Base-by-base conservation (phyloP, 805 yeast species). In the Saccharomyces kudriavzevii region DNA sequence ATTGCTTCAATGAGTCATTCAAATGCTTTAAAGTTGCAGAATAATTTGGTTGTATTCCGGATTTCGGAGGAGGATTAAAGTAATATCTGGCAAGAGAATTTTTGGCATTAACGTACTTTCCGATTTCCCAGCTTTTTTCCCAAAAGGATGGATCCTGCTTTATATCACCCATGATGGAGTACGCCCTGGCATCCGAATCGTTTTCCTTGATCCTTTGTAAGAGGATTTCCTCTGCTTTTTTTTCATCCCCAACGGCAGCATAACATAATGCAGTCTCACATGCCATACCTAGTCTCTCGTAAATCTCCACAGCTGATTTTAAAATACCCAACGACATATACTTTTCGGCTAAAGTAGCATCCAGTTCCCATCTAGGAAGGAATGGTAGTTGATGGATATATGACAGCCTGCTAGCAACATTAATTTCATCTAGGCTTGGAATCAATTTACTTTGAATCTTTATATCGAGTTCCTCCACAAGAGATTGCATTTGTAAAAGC, bases 251-350 rank as follows among this genome's bases (percentile, higher is more conserved):
- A 13, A 83, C 83, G 1, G 96, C 85, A 2, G 96, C 96, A 61
- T 87, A 82, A 74, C 98, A 94, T 52, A 92, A 73, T 0, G 98
- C 98, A 26, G 87, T 87, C 62, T 92, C 97, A 40, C 85, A 80
- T 63, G 82, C 78, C 77, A 89, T 72, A 40, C 82, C 78, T 52
- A 94, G 73, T 56, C 97, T 76, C 63, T 86, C 88, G 68, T 89
- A 94, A 25, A 94, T 87, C 53, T 89, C 96, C 50, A 90, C 77
- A 1, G 99, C 98, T 9, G 96, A 85, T 60, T 83, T 85, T 50
- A 90, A 72, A 20, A 88, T 82, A 46, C 98, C 97, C 47, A 94
- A 68, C 2, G 91, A 83, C 82, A 91, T 80, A 65, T 85, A 85
- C 65, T 87, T 85, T 61, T 89, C 92, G 0, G 98, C 98, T 52